Evolutionary conservation across 2,329 filamentous ascomycete genomes (phyloP).

Genomic region (Macrophomina phaseolina): DNA sequence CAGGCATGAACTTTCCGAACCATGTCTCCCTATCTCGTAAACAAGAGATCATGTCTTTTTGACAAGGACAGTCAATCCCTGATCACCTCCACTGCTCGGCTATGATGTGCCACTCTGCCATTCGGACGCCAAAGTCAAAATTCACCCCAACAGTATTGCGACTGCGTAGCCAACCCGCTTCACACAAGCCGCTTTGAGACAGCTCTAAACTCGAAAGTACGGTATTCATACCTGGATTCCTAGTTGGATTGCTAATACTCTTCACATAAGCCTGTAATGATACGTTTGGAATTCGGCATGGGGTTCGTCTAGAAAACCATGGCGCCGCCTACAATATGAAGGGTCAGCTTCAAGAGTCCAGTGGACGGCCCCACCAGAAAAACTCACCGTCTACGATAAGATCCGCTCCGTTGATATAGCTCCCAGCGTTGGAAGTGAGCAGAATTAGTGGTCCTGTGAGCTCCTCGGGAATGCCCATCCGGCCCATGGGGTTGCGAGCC

Average conservation of each 20-base stretch:
- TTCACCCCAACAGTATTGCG: too few relatives aligned
- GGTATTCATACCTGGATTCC: too few relatives aligned
- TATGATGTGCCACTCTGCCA: too few relatives aligned
- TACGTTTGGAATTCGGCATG: too few relatives aligned
- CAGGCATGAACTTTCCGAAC: not conserved
- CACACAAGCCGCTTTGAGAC: too few relatives aligned
- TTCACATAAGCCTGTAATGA: too few relatives aligned
- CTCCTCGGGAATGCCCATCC: conserved; percentile 70
- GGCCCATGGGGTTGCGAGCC: conserved; percentile 64
- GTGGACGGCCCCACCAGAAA: not conserved
- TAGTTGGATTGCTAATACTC: too few relatives aligned
- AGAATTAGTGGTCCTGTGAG: conserved; percentile 67
- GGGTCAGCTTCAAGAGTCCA: not conserved
- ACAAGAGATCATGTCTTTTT: not conserved
- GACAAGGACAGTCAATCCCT: too few relatives aligned
- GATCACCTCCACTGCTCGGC: too few relatives aligned
- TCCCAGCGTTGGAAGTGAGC: conserved; percentile 65
- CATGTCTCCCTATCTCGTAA: not conserved
- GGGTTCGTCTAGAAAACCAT: conserved; percentile 22
- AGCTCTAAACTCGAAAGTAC: too few relatives aligned
- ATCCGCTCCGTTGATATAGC: conserved; percentile 72
- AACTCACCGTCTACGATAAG: conserved; percentile 65
- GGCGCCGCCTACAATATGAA: not conserved
- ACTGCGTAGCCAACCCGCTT: too few relatives aligned
- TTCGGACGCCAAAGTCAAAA: too few relatives aligned